Evolutionary conservation across 106 monocot species (phyloP), one percentile per base, ranked within the genome.

Genomic region (Phalaenopsis aphrodite): DNA sequence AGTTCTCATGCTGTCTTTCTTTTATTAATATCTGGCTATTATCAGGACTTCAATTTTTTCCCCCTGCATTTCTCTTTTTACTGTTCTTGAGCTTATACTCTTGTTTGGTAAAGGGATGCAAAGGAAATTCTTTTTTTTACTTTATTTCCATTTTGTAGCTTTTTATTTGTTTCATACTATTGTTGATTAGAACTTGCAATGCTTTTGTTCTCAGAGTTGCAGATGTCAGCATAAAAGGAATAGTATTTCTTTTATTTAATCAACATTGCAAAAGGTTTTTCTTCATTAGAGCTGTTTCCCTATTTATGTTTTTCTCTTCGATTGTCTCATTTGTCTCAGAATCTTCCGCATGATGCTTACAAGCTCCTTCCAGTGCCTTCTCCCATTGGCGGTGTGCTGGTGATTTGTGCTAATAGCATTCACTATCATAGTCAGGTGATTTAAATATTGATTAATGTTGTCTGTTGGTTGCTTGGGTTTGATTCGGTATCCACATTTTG

Each of bases 281-380:
- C 14, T 11, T 48, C 49, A 47, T 42, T 76, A 5, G 48, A 75
- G 46, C 47, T 76, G 23, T 43, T 45, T 66, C 16, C 16, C 1
- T 9, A 64, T 9, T 78, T 21, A 36, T 30, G 49, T 64, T 76
- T 55, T 64, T 5, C 21, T 69, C 5, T 56, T 45, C 42, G 12
- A 23, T 52, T 66, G 41, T 75, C 17, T 19, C 78, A 0, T 82
- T 72, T 66, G 2, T 65, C 76, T 42, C 85, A 99, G 98, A 91
- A 91, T 89, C 88, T 99, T 78, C 98, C 98, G 42, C 88, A 99
- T 87, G 94, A 99, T 91, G 94, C 94, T 17, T 95, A 91, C 83
- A 89, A 95, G 80, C 91, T 99, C 86, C 89, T 94, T 78, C 83
- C 98, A 42, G 98, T 99, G 42, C 98, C 98, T 81, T 86, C 92